Evolutionary conservation across 2,329 filamentous ascomycete species (phyloP).

Genomic region (Macrophomina tecta): DNA sequence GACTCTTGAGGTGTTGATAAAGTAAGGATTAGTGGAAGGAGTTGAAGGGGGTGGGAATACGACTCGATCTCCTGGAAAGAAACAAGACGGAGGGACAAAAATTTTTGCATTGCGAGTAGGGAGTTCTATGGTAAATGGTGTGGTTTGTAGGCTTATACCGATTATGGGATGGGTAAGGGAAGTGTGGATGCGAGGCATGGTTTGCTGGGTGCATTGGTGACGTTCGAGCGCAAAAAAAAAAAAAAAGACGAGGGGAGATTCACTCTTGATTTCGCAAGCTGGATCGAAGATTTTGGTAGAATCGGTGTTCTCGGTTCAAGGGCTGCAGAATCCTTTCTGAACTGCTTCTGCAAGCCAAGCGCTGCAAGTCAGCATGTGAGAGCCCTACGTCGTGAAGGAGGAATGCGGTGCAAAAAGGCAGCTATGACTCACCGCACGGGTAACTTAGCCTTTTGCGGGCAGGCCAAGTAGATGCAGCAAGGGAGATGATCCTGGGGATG

Average conservation of each 20-base stretch:
- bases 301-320: too few relatives aligned
- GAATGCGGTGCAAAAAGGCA: neutral
- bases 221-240: neutral
- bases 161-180: conserved; percentile 12
- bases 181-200: conserved; percentile 7
- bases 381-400: too few relatives aligned
- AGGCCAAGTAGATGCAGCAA: neutral
- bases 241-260: conserved; percentile 4
- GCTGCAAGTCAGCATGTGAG: too few relatives aligned
- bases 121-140: conserved; percentile 24
- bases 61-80: conserved; percentile 25
- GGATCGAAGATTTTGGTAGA: neutral
- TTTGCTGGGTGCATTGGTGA: conserved; percentile 10
- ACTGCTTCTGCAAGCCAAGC: too few relatives aligned
- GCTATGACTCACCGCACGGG: neutral
- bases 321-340: too few relatives aligned
- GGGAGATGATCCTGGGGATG: neutral
- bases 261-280: neutral
- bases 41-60: conserved; percentile 18
- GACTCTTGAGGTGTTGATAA: conserved; percentile 23
- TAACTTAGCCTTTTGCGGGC: neutral
- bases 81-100: conserved; percentile 23
- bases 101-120: conserved; percentile 22
- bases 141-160: conserved; percentile 24
- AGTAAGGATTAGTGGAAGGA: conserved; percentile 17